Evolutionary conservation across 768 basidiomycete species (phyloP).

Genomic region (Harrya chromipes): DNA sequence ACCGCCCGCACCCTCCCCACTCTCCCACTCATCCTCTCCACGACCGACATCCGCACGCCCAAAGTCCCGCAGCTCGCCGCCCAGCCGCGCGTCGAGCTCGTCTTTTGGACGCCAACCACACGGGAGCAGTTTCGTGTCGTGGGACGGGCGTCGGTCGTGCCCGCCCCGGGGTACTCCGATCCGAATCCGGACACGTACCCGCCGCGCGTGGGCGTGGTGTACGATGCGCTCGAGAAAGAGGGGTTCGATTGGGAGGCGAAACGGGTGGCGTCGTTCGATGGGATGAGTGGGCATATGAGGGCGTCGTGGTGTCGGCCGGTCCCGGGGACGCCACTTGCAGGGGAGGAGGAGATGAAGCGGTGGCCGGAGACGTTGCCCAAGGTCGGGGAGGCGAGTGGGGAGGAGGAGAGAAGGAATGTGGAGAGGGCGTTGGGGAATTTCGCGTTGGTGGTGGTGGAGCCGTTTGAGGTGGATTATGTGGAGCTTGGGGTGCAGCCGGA

Average conservation of each 20-base stretch:
- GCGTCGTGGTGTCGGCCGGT: conserved; percentile 70
- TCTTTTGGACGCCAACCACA: conserved; percentile 70
- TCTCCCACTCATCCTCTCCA: conserved; percentile 60
- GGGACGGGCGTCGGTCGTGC: conserved; percentile 55
- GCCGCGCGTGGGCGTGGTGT: conserved; percentile 21
- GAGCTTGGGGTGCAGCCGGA: conserved; percentile 60
- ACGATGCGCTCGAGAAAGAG: conserved; percentile 34
- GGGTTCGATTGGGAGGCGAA: conserved; percentile 58
- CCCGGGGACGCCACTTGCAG: conserved; percentile 54
- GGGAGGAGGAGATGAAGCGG: conserved; percentile 42
- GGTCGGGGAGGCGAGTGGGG: conserved; percentile 40
- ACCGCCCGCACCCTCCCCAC: conserved; percentile 39
- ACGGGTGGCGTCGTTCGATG: conserved; percentile 56
- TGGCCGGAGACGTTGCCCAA: conserved; percentile 48
- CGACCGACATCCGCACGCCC: conserved; percentile 71
- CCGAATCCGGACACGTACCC: no score
- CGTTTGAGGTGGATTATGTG: conserved; percentile 63
- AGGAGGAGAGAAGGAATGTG: conserved; percentile 45
- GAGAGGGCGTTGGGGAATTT: conserved; percentile 62
- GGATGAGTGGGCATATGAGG: conserved; percentile 59
- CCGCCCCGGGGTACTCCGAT: conserved; percentile 39
- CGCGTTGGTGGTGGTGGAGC: conserved; percentile 69
- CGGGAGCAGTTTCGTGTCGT: conserved; percentile 72
- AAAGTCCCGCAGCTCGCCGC: conserved; percentile 60
- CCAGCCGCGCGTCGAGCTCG: conserved; percentile 48